A percentile compares a stretch with the other conserved stretches of the same genome.
Conservation (phyloP, 2,329 filamentous ascomycete species). For the Pseudogymnoascus sp. region DNA sequence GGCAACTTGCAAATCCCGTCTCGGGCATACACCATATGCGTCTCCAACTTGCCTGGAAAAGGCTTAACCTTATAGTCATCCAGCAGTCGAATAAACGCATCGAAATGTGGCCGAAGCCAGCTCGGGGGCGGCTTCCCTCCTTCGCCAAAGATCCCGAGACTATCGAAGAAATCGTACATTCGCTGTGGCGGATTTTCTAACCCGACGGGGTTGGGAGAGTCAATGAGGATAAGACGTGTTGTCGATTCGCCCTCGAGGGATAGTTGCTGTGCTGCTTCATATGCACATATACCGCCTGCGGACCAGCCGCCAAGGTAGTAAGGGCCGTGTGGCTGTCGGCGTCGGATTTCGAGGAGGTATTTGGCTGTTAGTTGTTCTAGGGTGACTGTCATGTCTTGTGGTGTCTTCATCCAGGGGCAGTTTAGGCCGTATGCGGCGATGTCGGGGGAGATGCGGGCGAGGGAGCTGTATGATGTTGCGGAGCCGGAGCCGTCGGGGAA, state of each 20-base stretch:
- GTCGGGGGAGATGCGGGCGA: constrained; percentile 27
- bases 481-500: constrained; percentile 38
- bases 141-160: constrained; percentile 35
- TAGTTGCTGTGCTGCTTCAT: constrained; percentile 34
- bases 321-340: constrained; percentile 37
- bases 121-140: constrained; percentile 26
- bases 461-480: constrained; percentile 32
- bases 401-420: constrained; percentile 31
- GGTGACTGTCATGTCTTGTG: constrained; percentile 25
- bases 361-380: constrained; percentile 30
- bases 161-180: constrained; percentile 41
- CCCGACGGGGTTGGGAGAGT: constrained; percentile 35
- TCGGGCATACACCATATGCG: constrained; percentile 8
- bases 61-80: constrained; percentile 33
- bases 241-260: constrained; percentile 31
- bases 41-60: constrained; percentile 11
- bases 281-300: constrained; percentile 43
- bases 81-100: constrained; percentile 38
- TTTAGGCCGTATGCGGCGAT: constrained; percentile 33
- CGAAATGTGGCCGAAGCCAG: constrained; percentile 43
- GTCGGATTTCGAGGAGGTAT: constrained; percentile 37
- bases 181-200: constrained; percentile 40
- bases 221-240: constrained; percentile 33
- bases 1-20: neutral
- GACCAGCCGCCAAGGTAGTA: constrained; percentile 46